phyloP scores from a whole-genome alignment of 2,329 filamentous ascomycete genomes.

The Boeremia exigua region DNA sequence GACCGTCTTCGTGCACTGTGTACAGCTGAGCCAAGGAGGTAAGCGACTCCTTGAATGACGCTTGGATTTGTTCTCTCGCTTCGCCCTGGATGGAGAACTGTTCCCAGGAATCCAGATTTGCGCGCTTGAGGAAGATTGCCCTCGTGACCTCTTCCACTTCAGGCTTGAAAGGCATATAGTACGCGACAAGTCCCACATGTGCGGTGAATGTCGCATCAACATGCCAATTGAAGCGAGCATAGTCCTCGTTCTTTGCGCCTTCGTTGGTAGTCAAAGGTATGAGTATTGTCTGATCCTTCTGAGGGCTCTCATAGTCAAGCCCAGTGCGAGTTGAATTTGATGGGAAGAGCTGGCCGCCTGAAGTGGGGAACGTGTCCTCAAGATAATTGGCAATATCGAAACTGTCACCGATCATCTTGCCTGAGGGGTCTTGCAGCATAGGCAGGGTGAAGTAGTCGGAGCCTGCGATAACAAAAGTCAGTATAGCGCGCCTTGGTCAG shows the following conservation, averaged over 20 bases:
- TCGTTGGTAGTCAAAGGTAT: constrained; percentile 45
- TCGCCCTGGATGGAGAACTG: constrained; percentile 49
- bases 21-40: constrained; percentile 54
- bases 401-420: constrained; percentile 62
- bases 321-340: constrained; percentile 34
- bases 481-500: no score
- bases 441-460: constrained; percentile 67
- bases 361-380: constrained; percentile 57
- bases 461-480: constrained; percentile 25
- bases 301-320: constrained; percentile 51
- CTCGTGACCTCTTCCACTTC: constrained; percentile 53
- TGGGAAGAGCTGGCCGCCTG: constrained; percentile 59
- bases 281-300: constrained; percentile 34
- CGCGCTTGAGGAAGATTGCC: constrained; percentile 58
- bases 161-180: constrained; percentile 60
- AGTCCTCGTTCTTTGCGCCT: constrained; percentile 46
- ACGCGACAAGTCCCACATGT: constrained; percentile 50
- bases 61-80: constrained; percentile 47
- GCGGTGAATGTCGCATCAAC: constrained; percentile 62
- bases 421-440: constrained; percentile 58
- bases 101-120: constrained; percentile 53
- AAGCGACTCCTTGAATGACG: constrained; percentile 52
- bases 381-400: constrained; percentile 70
- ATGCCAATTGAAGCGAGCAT: constrained; percentile 57
- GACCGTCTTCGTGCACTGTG: constrained; percentile 48